phyloP scores from a whole-genome alignment of 352 stramenopile species.

The Pythium folliculosum region DNA sequence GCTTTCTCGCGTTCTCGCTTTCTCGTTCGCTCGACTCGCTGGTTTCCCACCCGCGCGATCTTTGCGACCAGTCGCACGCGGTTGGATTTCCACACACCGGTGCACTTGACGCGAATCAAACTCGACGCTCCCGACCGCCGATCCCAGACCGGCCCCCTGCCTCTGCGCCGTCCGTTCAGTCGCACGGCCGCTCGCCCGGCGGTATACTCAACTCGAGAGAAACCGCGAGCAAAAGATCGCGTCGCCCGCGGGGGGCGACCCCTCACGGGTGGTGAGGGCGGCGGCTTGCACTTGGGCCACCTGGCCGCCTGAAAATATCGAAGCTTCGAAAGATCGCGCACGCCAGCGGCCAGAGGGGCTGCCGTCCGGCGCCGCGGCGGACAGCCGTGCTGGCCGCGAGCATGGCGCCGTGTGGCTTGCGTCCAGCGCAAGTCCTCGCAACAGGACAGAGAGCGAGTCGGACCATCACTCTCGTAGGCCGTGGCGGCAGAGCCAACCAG shows the following conservation, averaged over 20 bases:
- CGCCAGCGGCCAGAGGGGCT: neutral
- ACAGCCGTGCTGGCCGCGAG: neutral
- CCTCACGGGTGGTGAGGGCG: too few species aligned
- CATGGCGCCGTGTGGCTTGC: neutral
- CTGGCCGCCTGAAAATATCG: neutral
- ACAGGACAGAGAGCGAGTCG: too few species aligned
- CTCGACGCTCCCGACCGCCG: neutral
- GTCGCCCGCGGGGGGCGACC: neutral
- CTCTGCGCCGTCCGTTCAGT: neutral
- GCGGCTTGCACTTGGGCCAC: too few species aligned
- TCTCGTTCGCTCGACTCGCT: constrained; percentile 13
- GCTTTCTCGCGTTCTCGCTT: constrained; percentile 9
- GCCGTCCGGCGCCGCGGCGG: neutral
- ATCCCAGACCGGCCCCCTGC: neutral
- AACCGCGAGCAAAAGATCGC: neutral
- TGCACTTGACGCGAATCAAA: neutral
- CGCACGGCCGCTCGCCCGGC: neutral
- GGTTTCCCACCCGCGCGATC: constrained; percentile 16
- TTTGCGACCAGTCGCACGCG: constrained; percentile 4
- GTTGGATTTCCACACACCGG: neutral
- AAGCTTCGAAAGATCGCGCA: constrained; percentile 1
- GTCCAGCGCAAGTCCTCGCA: neutral
- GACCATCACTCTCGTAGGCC: too few species aligned
- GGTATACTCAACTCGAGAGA: neutral
- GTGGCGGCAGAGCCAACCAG: too few species aligned